Conservation (phyloP, 2,329 filamentous ascomycete species). For the Aspergillus pseudoviridinutans region DNA sequence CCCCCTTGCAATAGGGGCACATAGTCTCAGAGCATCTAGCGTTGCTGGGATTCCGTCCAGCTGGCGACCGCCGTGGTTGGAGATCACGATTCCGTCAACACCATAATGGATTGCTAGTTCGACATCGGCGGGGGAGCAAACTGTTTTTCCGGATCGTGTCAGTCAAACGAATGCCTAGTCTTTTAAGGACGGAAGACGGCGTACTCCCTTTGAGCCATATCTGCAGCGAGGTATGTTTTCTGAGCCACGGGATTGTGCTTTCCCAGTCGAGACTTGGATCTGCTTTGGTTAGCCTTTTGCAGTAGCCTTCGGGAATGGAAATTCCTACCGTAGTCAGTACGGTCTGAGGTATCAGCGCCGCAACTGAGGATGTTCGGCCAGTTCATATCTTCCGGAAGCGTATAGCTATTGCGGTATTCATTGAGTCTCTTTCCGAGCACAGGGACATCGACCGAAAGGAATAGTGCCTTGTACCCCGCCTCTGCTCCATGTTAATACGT, state of each 20-base stretch:
- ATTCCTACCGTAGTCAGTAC: constrained; percentile 26
- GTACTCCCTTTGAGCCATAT: constrained; percentile 31
- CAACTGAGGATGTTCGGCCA: constrained; percentile 43
- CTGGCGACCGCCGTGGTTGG: no score
- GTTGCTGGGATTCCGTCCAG: no score
- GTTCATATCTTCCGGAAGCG: constrained; percentile 41
- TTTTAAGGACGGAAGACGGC: not conserved
- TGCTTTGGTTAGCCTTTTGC: constrained; percentile 3
- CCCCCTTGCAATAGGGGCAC: no score
- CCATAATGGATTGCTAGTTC: no score
- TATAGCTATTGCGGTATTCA: constrained; percentile 52
- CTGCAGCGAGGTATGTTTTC: constrained; percentile 45
- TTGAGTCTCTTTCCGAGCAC: constrained; percentile 52
- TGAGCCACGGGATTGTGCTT: constrained; percentile 47
- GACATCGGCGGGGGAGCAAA: no score
- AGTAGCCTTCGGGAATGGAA: not conserved
- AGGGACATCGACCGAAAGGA: constrained; percentile 54
- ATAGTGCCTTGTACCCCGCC: constrained; percentile 52
- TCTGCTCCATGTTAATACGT: constrained; percentile 16
- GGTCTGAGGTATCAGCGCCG: constrained; percentile 18
- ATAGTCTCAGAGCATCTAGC: no score
- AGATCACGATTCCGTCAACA: no score
- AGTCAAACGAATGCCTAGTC: no score
- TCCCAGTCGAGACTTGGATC: constrained; percentile 48
- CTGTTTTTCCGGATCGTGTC: no score